Base-by-base conservation (phyloP, 371 early-diverging fungal species). In the Mucor racemosus region DNA sequence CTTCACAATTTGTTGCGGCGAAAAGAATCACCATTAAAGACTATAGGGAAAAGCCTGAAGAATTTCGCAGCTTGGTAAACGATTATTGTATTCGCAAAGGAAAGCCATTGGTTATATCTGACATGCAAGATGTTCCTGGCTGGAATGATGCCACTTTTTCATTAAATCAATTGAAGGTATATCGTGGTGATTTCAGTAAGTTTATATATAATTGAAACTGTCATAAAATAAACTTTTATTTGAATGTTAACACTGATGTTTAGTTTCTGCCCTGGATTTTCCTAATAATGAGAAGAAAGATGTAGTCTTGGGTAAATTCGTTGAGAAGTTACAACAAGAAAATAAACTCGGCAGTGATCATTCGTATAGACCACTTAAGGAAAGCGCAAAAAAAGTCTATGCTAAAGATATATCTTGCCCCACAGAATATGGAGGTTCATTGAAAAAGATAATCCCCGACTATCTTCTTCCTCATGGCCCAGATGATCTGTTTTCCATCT, bases 81-180 rank as follows among this genome's bases (percentile, higher is more conserved):
- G 58, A 75, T 1, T 66, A 72, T 1, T 78, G 82, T 61, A 75
- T 80, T 15, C 57, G 72, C 3, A 39, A 68, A 7, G 85, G 84
- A 17, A 64, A 69, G 4, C 88, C 88, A 0, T 40, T 85, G 7
- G 80, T 86, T 14, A 63, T 88, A 26, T 76, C 77, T 26, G 75
- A 78, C 38, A 73, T 79, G 56, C 68, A 88, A 55, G 64, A 65
- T 15, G 64, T 67, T 9, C 58, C 58, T 9, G 15, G 40, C 0
- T 88, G 84, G 81, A 54, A 77, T 7, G 17, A 38, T 0, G 62
- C 69, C 0, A n/a, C 77, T 10, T 86, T 85, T 36, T 67, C 72
- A 9, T 54, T 84, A 5, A 67, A 74, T 0, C 63, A 64, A 31
- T 59, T 87, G 8, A 66, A 64, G 7, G 42, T 57, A 5, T 61